Evolutionary conservation across 768 basidiomycete genomes (phyloP).

Genomic region (Serendipita sp.): DNA sequence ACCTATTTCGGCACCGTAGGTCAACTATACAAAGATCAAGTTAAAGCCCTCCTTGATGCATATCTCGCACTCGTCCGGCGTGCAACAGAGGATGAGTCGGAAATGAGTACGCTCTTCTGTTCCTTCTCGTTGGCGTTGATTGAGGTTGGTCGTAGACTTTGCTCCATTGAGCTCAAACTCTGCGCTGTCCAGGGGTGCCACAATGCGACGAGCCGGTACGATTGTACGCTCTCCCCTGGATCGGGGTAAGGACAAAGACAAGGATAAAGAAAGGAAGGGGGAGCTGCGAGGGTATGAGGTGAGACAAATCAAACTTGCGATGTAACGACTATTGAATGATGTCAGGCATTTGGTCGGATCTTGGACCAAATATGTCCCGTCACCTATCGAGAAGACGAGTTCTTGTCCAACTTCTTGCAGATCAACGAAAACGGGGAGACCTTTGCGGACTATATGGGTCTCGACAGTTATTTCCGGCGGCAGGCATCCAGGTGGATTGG

Average conservation of each 20-base stretch:
- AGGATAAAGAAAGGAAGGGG: constrained; percentile 40
- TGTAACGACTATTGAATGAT: neutral
- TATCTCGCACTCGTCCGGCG: constrained; percentile 50
- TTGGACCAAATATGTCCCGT: constrained; percentile 61
- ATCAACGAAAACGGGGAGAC: constrained; percentile 79
- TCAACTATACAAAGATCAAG: constrained; percentile 65
- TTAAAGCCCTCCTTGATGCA: constrained; percentile 50
- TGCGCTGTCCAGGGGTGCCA: constrained; percentile 14
- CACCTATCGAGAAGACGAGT: constrained; percentile 73
- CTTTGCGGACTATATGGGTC: constrained; percentile 87
- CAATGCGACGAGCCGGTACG: constrained; percentile 68
- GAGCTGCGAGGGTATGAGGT: constrained; percentile 63
- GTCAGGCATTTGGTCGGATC: constrained; percentile 56
- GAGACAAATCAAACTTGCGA: constrained; percentile 11
- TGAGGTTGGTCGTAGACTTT: constrained; percentile 30
- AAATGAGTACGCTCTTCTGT: constrained; percentile 37
- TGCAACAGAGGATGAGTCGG: constrained; percentile 52
- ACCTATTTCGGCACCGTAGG: constrained; percentile 82
- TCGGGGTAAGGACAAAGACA: constrained; percentile 35
- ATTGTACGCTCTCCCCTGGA: constrained; percentile 69
- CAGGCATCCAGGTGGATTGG: constrained; percentile 66
- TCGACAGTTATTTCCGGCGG: constrained; percentile 87
- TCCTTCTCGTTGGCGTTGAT: neutral
- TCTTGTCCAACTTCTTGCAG: constrained; percentile 83
- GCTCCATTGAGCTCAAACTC: constrained; percentile 15